Percentiles rank a stretch among this genome's conserved stretches.
phyloP scores from a whole-genome alignment of 768 basidiomycete species.

The Podaxis sp. region DNA sequence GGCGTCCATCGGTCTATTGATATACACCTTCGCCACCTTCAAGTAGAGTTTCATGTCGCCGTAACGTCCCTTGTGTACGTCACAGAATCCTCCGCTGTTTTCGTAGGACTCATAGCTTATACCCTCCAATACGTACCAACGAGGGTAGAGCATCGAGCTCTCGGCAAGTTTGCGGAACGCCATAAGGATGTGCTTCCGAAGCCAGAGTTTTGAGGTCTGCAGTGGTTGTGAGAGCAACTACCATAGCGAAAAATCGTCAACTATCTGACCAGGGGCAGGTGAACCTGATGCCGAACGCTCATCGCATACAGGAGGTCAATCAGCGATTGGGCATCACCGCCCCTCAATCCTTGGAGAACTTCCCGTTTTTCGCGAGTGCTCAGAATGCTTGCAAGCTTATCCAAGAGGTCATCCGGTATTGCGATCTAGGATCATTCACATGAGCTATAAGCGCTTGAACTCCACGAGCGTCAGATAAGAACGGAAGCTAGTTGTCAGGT shows the following conservation, averaged over 20 bases:
- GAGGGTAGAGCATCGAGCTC: slow-evolving; percentile 28
- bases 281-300: neutral
- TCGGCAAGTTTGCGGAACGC: slow-evolving; percentile 20
- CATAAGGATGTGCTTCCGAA: neutral
- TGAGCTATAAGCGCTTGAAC: too few species aligned
- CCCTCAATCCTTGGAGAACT: neutral
- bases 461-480: too few species aligned
- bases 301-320: slow-evolving; percentile 1
- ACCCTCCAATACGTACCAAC: slow-evolving; percentile 23
- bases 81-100: slow-evolving; percentile 27
- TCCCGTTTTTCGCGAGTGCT: neutral
- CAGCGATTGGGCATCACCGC: neutral
- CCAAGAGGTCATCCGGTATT: neutral
- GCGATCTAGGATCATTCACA: too few species aligned
- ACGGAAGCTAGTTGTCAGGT: too few species aligned
- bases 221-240: neutral
- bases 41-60: slow-evolving; percentile 21
- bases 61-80: slow-evolving; percentile 26
- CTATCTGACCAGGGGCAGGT: neutral
- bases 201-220: neutral
- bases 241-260: neutral
- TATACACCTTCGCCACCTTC: slow-evolving; percentile 27
- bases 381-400: neutral
- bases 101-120: slow-evolving; percentile 16
- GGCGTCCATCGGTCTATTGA: slow-evolving; percentile 16